phyloP scores from a whole-genome alignment of 2,329 filamentous ascomycete species.

The Talaromyces pinophilus region DNA sequence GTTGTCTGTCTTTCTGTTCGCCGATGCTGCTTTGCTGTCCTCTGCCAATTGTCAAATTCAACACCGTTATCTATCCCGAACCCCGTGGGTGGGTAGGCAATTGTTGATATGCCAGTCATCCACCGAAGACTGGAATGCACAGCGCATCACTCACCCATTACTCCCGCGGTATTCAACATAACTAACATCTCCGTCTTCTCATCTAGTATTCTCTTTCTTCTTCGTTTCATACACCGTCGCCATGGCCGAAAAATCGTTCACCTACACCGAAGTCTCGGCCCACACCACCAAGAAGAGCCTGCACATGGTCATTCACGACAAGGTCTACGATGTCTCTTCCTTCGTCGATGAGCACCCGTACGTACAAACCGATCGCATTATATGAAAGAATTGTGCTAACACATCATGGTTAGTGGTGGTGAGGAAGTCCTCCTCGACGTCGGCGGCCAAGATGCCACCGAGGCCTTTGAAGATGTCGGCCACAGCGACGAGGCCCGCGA shows the following conservation, averaged over 20 bases:
- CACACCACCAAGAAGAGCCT: slow-evolving; percentile 93
- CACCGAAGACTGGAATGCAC: not conserved
- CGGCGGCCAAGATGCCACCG: slow-evolving; percentile 90
- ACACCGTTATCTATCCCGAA: not conserved
- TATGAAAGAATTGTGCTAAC: no score
- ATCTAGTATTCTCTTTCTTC: not conserved
- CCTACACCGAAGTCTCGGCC: slow-evolving; percentile 76
- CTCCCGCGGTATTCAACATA: not conserved
- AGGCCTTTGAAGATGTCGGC: slow-evolving; percentile 98
- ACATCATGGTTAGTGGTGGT: slow-evolving; percentile 56
- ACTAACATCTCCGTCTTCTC: not conserved
- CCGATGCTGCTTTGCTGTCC: not conserved
- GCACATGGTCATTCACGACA: slow-evolving; percentile 89
- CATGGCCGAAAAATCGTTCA: slow-evolving; percentile 64
- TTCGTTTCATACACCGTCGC: slow-evolving; percentile 27
- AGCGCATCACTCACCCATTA: not conserved
- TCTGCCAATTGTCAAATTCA: not conserved
- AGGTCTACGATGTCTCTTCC: slow-evolving; percentile 85
- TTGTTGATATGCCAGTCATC: not conserved
- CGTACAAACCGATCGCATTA: slow-evolving; percentile 37
- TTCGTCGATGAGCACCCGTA: slow-evolving; percentile 98
- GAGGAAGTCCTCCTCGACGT: slow-evolving; percentile 98
- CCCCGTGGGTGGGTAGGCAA: not conserved
- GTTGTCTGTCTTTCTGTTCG: not conserved
- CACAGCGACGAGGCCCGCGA: slow-evolving; percentile 98